Evolutionary conservation across 1,284 basidiomycete species (phyloP).

Genomic region (Microbotryum saponariae): DNA sequence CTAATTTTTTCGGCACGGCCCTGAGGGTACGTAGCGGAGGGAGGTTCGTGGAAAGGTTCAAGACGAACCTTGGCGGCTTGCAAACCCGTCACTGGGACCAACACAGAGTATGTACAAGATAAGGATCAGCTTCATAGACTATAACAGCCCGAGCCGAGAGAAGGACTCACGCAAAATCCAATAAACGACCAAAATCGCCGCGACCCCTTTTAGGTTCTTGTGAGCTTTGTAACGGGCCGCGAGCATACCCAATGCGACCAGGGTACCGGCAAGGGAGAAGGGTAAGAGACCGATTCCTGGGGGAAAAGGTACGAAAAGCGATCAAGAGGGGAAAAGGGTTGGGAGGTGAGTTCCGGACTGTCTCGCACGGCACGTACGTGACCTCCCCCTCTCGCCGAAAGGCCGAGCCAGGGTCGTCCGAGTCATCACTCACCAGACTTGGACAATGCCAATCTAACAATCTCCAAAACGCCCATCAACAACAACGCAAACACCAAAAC

Average conservation of each 20-base stretch:
- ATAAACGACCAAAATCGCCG: not conserved
- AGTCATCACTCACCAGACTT: not conserved
- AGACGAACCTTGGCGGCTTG: conserved; percentile 3
- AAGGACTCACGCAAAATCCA: not conserved
- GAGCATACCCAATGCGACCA: not conserved
- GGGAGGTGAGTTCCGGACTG: too few species aligned
- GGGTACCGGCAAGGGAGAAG: not conserved
- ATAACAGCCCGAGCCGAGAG: not conserved
- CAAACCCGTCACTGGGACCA: not conserved
- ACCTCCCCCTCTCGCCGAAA: too few species aligned
- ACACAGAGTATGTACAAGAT: too few species aligned
- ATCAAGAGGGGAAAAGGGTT: too few species aligned
- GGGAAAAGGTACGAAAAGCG: too few species aligned
- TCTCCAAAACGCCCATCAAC: conserved; percentile 1
- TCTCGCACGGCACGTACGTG: too few species aligned
- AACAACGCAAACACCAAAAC: not conserved
- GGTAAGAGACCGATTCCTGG: not conserved
- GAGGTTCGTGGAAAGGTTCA: not conserved
- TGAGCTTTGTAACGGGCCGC: not conserved
- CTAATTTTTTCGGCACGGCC: too few species aligned
- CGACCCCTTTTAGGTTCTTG: not conserved
- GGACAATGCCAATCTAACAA: not conserved
- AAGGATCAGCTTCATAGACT: too few species aligned
- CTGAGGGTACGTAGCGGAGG: too few species aligned
- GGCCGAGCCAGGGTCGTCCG: too few species aligned